A percentile compares a stretch with the other conserved stretches of the same genome.
phyloP scores from a whole-genome alignment of 495 filamentous ascomycete species.

The Neurospora sp. region DNA sequence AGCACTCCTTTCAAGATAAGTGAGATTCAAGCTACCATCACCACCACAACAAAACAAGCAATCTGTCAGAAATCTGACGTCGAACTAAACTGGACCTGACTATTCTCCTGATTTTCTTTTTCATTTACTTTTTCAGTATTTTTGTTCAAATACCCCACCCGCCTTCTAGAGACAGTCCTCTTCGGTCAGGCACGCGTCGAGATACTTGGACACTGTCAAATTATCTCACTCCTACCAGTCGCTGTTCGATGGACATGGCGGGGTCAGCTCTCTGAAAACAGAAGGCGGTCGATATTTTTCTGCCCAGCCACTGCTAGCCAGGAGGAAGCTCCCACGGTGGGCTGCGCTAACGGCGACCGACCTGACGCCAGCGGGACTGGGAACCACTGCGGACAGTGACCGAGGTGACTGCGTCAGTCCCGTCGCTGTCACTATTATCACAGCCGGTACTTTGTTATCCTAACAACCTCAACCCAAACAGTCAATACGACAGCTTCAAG shows the following conservation, averaged over 20 bases:
- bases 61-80: neutral
- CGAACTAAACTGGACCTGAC: neutral
- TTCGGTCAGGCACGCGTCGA: neutral
- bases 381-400: neutral
- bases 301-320: neutral
- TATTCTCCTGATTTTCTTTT: neutral
- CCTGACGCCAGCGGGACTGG: neutral
- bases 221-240: slow-evolving; percentile 1
- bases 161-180: neutral
- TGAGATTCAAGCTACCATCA: neutral
- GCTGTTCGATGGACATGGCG: neutral
- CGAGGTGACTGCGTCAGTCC: neutral
- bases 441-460: neutral
- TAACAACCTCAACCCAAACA: neutral
- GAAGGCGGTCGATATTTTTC: slow-evolving; percentile 23
- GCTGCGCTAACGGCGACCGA: neutral
- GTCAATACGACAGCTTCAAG: neutral
- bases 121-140: neutral
- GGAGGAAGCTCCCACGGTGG: neutral
- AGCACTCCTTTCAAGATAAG: neutral
- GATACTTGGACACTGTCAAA: slow-evolving; percentile 4
- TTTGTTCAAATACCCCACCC: neutral
- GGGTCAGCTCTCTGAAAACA: slow-evolving; percentile 13
- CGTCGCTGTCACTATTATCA: neutral
- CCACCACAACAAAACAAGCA: neutral